These are phyloP conservation scores for Nemania serpens DNA, from an alignment of 2,329 filamentous ascomycete genomes.

Conservation along the genomic window DNA sequence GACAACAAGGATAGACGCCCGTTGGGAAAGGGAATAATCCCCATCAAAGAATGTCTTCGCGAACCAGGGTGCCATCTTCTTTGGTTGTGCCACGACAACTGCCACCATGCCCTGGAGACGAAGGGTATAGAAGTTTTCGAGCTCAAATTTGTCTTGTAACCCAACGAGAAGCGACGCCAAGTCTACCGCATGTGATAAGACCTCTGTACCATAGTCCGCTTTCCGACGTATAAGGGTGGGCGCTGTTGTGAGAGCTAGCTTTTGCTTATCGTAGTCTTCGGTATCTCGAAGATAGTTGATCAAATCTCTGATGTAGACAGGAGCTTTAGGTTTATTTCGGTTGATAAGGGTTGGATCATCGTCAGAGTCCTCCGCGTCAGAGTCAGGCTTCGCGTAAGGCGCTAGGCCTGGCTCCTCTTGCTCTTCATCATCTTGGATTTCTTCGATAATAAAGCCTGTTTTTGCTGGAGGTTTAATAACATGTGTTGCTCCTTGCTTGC, in stretches of 20 bases:
- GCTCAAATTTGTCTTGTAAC: constrained; percentile 82
- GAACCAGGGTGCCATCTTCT: constrained; percentile 82
- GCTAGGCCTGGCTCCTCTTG: constrained; percentile 70
- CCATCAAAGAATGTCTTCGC: constrained; percentile 85
- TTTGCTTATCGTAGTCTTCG: constrained; percentile 84
- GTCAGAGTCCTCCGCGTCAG: constrained; percentile 88
- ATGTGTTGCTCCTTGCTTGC: constrained; percentile 27
- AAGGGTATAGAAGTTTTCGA: constrained; percentile 76
- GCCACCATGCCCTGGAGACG: constrained; percentile 82
- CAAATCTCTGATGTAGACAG: constrained; percentile 89
- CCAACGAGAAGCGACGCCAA: constrained; percentile 77
- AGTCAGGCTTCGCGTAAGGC: constrained; percentile 83
- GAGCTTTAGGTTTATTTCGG: constrained; percentile 79
- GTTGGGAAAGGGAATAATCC: constrained; percentile 86
- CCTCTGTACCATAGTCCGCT: constrained; percentile 83
- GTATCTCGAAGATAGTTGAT: constrained; percentile 77
- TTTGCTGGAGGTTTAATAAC: constrained; percentile 42
- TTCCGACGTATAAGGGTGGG: constrained; percentile 85
- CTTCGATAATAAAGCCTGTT: constrained; percentile 63
- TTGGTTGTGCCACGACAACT: constrained; percentile 74
- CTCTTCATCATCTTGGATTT: constrained; percentile 61
- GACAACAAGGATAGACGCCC: constrained; percentile 79
- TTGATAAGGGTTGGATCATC: constrained; percentile 88
- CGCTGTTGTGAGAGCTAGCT: constrained; percentile 76
- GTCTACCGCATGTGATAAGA: constrained; percentile 81